Evolutionary conservation across 495 filamentous ascomycete species (phyloP), one percentile per base, ranked within the genome.

Genomic region (Staphylotrichum longicolle): DNA sequence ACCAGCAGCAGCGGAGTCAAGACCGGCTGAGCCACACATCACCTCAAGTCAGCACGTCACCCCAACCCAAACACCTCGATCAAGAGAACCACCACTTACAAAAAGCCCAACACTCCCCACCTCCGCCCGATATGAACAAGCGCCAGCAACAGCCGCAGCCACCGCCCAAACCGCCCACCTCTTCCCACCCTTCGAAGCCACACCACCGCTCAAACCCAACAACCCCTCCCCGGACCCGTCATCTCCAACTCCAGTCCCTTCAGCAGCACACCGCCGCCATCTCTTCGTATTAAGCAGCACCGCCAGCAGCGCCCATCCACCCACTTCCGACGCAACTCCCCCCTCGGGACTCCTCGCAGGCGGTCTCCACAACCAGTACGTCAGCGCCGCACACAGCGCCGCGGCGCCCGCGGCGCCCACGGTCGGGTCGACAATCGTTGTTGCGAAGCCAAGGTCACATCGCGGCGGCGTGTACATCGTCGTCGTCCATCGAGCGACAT

Each of bases 1-100:
- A 52, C 8, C 2, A 57, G 9, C 34, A 63, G 9, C 8, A 63
- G 54, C 20, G 61, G 61, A 6, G 54, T 58, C 35, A 63, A 33
- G 1, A 15, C 40, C 9, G 61, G 61, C 61, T 63, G 14, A 7
- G 10, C n/a, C 7, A 5, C 20, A 39, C 37, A 39, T 39, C 37
- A 39, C 20, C 20, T 27, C 9, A 8, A n/a, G 42, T 56, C 42
- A 56, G 54, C 12, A 30, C 39, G 14, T n/a, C n/a, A 51, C 14
- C 47, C 1, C 39, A 15, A 33, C n/a, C 27, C 33, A 30, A 34
- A 30, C 12, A 27, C 1, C 12, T 2, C 12, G 7, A 7, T n/a
- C 2, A 4, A n/a, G 27, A 41, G 27, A 49, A 4, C 1, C 20
- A 7, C 6, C 35, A 34, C 54, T 57, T n/a, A 57, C 54, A 52